These are phyloP conservation scores for Rhizopogon sp. DNA, from an alignment of 768 basidiomycete species.

Conservation along the genomic window DNA sequence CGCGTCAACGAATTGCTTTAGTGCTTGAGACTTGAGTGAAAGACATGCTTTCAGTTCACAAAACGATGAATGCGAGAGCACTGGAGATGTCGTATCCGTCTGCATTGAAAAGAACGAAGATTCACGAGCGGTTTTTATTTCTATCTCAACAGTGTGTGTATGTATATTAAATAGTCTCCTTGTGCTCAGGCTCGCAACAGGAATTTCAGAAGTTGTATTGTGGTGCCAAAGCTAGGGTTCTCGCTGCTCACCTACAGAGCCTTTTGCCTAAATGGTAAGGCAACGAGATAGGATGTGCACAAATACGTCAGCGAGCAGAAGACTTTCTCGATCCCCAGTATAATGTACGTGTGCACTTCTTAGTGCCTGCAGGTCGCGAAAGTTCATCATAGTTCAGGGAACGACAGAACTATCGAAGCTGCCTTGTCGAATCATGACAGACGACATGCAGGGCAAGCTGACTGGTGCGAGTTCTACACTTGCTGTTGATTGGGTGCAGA, in stretches of 20 bases:
- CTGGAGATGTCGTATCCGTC: no score
- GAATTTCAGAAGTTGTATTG: no score
- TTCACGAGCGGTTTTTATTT: no score
- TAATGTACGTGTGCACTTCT: background rate
- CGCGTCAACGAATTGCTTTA: no score
- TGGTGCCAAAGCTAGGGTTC: no score
- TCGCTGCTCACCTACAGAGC: background rate
- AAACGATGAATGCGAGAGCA: no score
- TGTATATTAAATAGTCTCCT: no score
- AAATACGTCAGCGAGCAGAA: background rate
- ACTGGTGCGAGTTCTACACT: slow-evolving; percentile 1
- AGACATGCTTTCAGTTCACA: no score
- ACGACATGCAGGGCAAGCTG: slow-evolving; percentile 4
- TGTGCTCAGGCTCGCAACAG: no score
- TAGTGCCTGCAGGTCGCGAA: background rate
- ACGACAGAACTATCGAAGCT: slow-evolving; percentile 3
- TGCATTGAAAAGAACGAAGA: no score
- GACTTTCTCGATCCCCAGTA: slow-evolving; percentile 1
- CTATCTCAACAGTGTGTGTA: no score
- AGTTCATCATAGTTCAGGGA: slow-evolving; percentile 7
- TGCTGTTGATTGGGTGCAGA: background rate
- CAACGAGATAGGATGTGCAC: slow-evolving; percentile 7
- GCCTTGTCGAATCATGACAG: slow-evolving; percentile 7
- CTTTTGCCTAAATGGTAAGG: background rate
- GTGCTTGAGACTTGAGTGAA: no score